phyloP scores from a whole-genome alignment of 2,329 filamentous ascomycete species.

The Fusarium protoensiforme region DNA sequence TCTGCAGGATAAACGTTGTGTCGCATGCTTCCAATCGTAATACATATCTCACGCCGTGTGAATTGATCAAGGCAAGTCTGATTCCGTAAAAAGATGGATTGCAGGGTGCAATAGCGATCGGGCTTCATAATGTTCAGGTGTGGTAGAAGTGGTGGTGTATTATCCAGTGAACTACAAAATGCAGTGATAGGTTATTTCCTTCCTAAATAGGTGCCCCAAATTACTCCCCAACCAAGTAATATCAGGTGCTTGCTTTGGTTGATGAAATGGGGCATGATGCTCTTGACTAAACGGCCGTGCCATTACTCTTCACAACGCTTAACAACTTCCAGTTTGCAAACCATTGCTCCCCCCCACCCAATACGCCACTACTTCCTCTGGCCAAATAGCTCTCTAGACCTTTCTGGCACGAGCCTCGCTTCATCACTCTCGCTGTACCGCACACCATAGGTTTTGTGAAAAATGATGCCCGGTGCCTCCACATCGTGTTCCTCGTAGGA shows the following conservation, averaged over 20 bases:
- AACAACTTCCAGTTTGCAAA: background rate
- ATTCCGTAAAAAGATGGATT: no score
- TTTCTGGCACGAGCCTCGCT: background rate
- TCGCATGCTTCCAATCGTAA: no score
- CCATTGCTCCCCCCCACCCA: accelerated
- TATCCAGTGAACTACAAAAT: no score
- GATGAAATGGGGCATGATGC: background rate
- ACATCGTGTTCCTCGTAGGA: background rate
- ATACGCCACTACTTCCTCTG: background rate
- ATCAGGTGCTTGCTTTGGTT: background rate
- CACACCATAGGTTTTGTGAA: background rate
- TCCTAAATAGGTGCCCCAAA: background rate
- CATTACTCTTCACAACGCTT: background rate
- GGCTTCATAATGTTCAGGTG: no score
- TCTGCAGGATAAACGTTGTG: no score
- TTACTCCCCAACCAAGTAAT: background rate
- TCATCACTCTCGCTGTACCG: conserved; percentile 7
- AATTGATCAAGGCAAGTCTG: no score
- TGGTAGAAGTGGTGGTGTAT: no score
- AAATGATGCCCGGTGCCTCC: background rate
- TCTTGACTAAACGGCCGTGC: background rate
- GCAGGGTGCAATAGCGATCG: no score
- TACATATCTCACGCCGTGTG: no score
- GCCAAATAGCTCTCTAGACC: background rate
- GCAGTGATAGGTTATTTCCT: background rate